Conservation (phyloP, 176 grass and related monocot genomes). For the Eremochloa ophiuroides region DNA sequence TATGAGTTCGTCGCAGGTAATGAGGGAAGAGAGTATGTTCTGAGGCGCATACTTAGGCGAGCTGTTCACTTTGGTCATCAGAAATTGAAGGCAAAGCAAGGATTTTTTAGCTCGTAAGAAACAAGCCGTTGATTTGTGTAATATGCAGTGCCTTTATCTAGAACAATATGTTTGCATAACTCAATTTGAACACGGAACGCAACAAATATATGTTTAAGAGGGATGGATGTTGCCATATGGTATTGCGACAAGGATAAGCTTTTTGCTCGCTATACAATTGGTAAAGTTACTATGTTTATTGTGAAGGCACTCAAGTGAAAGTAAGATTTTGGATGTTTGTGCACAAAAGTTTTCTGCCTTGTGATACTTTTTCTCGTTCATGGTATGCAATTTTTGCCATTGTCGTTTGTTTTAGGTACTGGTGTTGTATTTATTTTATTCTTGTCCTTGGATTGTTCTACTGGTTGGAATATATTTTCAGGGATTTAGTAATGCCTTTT, state of each 20-base stretch:
- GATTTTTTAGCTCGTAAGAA: conserved; percentile 84
- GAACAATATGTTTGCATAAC: not conserved
- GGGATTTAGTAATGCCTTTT: too few relatives aligned
- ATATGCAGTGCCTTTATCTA: not conserved
- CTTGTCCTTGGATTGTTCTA: too few relatives aligned
- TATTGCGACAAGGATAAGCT: not conserved
- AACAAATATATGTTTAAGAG: not conserved
- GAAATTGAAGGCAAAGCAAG: conserved; percentile 68
- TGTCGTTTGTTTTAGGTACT: too few relatives aligned
- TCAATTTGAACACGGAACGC: not conserved
- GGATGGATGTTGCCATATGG: too few relatives aligned
- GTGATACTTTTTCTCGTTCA: too few relatives aligned
- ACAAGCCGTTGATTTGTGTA: not conserved
- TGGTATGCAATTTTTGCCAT: too few relatives aligned
- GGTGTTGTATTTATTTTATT: too few relatives aligned
- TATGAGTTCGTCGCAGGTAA: conserved; percentile 48
- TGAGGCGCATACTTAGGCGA: conserved; percentile 87
- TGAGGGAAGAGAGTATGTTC: conserved; percentile 95
- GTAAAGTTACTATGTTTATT: not conserved
- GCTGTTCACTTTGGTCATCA: conserved; percentile 90
- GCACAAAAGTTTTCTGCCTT: too few relatives aligned
- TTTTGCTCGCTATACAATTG: not conserved
- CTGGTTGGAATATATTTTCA: too few relatives aligned
- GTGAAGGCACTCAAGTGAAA: not conserved
- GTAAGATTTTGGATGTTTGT: too few relatives aligned